These are phyloP conservation scores for Heterococcus sp. DNA, from an alignment of 108 stramenopile species.

Conservation along the genomic window DNA sequence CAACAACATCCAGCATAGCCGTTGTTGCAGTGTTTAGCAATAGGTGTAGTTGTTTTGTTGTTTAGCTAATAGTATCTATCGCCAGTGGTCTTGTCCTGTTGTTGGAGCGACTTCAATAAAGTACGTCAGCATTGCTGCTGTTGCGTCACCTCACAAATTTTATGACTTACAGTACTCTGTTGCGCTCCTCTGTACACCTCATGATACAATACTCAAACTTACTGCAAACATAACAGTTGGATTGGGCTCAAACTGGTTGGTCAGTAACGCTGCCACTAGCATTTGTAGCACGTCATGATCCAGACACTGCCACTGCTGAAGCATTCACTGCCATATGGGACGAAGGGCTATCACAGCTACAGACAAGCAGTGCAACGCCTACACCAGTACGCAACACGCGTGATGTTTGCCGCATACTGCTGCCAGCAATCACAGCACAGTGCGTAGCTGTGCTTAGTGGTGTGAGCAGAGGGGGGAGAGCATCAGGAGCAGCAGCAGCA, in stretches of 20 bases:
- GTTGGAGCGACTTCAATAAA: too few relatives aligned
- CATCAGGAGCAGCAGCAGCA: background rate
- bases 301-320: conserved; percentile 26
- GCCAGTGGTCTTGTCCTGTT: too few relatives aligned
- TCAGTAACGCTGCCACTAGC: conserved; percentile 37
- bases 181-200: too few relatives aligned
- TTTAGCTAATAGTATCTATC: too few relatives aligned
- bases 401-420: background rate
- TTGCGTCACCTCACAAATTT: too few relatives aligned
- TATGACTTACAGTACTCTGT: too few relatives aligned
- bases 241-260: conserved; percentile 19
- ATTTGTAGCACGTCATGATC: conserved; percentile 36
- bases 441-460: background rate
- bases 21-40: too few relatives aligned
- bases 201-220: too few relatives aligned
- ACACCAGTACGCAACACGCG: background rate
- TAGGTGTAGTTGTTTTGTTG: too few relatives aligned
- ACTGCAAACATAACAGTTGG: too few relatives aligned
- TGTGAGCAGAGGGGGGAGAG: background rate
- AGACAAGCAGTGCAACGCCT: conserved; percentile 2
- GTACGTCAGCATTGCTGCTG: too few relatives aligned
- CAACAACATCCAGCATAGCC: too few relatives aligned
- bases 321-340: conserved; percentile 31
- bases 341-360: conserved; percentile 42
- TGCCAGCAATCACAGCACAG: background rate